A percentile compares a stretch with the other conserved stretches of the same genome.
Conservation (phyloP, 352 stramenopile species). For the Phytophthora sp. region DNA sequence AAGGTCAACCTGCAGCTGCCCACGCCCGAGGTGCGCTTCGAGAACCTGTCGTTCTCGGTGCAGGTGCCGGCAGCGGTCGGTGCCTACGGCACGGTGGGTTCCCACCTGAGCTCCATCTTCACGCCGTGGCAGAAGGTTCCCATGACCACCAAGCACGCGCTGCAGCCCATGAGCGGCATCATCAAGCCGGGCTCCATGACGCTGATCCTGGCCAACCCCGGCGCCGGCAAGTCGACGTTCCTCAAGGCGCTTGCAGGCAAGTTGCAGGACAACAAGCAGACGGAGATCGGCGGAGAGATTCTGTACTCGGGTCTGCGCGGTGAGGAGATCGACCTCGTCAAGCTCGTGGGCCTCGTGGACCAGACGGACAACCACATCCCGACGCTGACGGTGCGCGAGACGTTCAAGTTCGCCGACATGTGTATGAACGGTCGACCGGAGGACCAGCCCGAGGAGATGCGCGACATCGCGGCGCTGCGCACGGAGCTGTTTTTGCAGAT, state of each 20-base stretch:
- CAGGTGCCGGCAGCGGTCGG: conserved; percentile 46
- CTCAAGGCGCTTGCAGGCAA: conserved; percentile 77
- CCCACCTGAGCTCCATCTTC: conserved; percentile 52
- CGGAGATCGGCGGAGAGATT: conserved; percentile 62
- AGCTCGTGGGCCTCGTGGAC: conserved; percentile 69
- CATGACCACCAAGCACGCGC: conserved; percentile 52
- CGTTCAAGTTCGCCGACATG: conserved; percentile 39
- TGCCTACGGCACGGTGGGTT: conserved; percentile 59
- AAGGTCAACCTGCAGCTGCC: conserved; percentile 66
- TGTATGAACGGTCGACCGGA: conserved; percentile 52
- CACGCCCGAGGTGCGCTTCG: conserved; percentile 68
- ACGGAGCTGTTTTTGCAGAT: conserved; percentile 76
- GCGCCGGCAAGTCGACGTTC: conserved; percentile 80
- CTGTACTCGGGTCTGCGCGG: conserved; percentile 60
- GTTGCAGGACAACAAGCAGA: conserved; percentile 50
- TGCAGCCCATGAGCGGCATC: conserved; percentile 90
- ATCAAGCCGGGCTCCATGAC: conserved; percentile 59
- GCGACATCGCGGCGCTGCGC: conserved; percentile 61
- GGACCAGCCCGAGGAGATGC: conserved; percentile 73
- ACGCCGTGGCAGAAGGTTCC: conserved; percentile 57
- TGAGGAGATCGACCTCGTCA: conserved; percentile 68
- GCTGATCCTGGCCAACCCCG: conserved; percentile 73
- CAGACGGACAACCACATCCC: conserved; percentile 37
- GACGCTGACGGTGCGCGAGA: conserved; percentile 31
- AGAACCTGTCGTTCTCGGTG: conserved; percentile 68